phyloP scores from a whole-genome alignment of 2,329 filamentous ascomycete species.

The Pestalotiopsis sp. region DNA sequence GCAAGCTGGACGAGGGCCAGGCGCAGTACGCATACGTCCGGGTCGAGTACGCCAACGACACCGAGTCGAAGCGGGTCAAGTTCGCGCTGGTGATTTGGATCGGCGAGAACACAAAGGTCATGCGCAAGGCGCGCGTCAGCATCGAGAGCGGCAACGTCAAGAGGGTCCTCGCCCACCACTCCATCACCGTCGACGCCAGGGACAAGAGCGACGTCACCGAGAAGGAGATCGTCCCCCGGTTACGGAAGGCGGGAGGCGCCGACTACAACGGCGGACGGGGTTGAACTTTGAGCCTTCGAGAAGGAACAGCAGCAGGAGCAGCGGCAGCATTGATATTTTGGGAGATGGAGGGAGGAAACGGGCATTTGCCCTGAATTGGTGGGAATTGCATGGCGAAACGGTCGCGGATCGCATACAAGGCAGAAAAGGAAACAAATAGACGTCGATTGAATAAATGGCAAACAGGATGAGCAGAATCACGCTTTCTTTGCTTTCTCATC shows the following conservation, averaged over 20 bases:
- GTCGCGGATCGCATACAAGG: not conserved
- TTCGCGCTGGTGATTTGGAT: constrained; percentile 71
- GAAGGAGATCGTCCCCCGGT: constrained; percentile 58
- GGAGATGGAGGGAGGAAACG: not conserved
- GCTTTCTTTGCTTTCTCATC: not conserved
- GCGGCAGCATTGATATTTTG: too few species aligned
- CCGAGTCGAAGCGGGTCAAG: constrained; percentile 69
- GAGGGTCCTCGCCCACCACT: constrained; percentile 63
- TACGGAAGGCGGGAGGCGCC: constrained; percentile 68
- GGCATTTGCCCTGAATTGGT: not conserved
- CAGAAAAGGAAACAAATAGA: not conserved
- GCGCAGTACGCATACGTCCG: constrained; percentile 69
- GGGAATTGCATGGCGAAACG: not conserved
- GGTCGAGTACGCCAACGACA: constrained; percentile 71
- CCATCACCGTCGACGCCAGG: constrained; percentile 63
- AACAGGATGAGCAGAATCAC: too few species aligned
- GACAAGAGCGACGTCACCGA: constrained; percentile 63
- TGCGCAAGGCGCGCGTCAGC: constrained; percentile 70
- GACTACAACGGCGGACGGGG: constrained; percentile 71
- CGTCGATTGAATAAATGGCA: not conserved
- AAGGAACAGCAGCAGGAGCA: too few species aligned
- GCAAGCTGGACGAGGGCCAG: constrained; percentile 56
- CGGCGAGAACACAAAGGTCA: constrained; percentile 64
- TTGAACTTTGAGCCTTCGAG: constrained; percentile 25
- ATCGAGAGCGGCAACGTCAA: constrained; percentile 70